These are phyloP conservation scores for Epichloe sp. DNA, from an alignment of 2,329 filamentous ascomycete species.

Conservation along the genomic window DNA sequence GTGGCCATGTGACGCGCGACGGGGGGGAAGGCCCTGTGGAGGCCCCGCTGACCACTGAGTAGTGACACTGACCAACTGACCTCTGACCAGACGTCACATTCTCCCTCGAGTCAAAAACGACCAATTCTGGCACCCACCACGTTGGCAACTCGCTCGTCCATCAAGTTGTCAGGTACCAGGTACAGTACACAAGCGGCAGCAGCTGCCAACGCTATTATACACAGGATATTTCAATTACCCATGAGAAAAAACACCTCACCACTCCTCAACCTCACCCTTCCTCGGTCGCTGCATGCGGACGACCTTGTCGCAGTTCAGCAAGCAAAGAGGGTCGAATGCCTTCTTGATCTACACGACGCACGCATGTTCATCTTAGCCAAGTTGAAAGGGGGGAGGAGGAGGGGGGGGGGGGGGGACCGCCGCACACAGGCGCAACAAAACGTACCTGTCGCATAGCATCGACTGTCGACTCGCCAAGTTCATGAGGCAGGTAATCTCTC, in stretches of 20 bases:
- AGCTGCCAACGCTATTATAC: too few relatives aligned
- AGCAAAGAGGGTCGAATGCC: conserved; percentile 62
- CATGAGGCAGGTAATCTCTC: conserved; percentile 68
- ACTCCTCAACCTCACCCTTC: conserved; percentile 30
- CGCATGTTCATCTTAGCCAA: background rate
- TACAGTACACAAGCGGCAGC: too few relatives aligned
- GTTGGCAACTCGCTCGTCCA: too few relatives aligned
- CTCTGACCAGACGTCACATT: too few relatives aligned
- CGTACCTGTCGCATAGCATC: conserved; percentile 70
- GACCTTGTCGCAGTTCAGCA: conserved; percentile 59
- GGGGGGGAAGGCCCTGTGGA: too few relatives aligned
- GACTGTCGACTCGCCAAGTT: conserved; percentile 61
- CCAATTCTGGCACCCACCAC: too few relatives aligned
- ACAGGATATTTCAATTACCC: too few relatives aligned
- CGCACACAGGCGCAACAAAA: conserved; percentile 1
- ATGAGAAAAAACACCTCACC: conserved; percentile 18
- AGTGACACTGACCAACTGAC: too few relatives aligned
- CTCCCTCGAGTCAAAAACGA: too few relatives aligned
- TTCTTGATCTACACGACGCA: conserved; percentile 50
- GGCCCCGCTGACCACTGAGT: too few relatives aligned
- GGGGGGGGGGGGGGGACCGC: background rate
- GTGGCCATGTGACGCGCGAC: conserved; percentile 5
- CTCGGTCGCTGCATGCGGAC: conserved; percentile 41
- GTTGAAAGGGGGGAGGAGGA: too few relatives aligned
- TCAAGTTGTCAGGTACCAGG: too few relatives aligned